Evolutionary conservation across 2,329 filamentous ascomycete species (phyloP), one percentile per base, ranked within the genome.

Genomic region (Coniochaeta prunicola): DNA sequence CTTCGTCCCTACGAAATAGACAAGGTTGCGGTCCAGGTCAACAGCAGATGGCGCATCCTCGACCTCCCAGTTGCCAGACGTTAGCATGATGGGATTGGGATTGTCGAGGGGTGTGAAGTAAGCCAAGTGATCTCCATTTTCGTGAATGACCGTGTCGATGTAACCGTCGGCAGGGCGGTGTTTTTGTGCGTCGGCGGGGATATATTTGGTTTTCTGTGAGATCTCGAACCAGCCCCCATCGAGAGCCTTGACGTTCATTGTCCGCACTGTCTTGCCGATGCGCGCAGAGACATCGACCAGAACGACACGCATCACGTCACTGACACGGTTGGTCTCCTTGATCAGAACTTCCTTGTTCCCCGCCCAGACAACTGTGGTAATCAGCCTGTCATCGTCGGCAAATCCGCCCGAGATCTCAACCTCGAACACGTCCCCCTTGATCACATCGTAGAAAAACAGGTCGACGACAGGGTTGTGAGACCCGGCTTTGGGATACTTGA

Each of bases 181-280:
- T 62, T 90, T 91, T 12, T 76, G 72, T 24, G 89, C 82, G 70
- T 97, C 91, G 3, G 91, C 90, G 1, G 94, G 94, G 59, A 99
- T 87, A 69, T 89, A 97, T 15, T 79, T 86, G 3, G 92, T 96
- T 45, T 88, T 84, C 66, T 96, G 88, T 1, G 91, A 91, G 45
- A 96, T 91, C 74, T 99, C 94, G 66, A 97, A 93, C 94, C 94
- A 99, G 34, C 94, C 96, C 24, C 92, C 92, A 70, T 99, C 94
- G n/a, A 97, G 79, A 59, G 88, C 81, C 63, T 86, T 84, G 55
- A 97, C 85, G 71, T 99, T 86, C 55, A 90, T 83, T 21, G 86
- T 88, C 63, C 93, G 83, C 54, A 97, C 86, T 0, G 90, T 88
- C 71, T 88, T 89, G 31, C 91, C 92, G 21, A 83, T 86, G 54